phyloP scores from a whole-genome alignment of 805 yeast genomes.

The Cephaloascus albidus region DNA sequence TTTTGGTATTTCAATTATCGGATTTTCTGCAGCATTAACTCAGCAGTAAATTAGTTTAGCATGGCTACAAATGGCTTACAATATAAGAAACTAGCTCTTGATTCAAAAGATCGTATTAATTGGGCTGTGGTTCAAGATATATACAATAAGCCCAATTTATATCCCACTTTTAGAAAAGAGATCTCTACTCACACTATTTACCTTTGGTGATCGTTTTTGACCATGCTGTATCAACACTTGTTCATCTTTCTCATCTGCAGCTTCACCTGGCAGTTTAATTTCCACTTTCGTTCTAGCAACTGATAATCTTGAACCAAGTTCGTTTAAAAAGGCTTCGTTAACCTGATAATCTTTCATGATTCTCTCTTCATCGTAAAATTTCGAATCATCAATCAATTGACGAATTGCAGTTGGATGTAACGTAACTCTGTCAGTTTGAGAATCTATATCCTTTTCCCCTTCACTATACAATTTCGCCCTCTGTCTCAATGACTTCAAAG shows the following conservation, averaged over 20 bases:
- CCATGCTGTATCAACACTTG: background rate
- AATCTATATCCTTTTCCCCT: background rate
- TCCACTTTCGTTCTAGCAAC: background rate
- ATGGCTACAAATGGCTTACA: too few species aligned
- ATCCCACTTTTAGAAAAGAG: too few species aligned
- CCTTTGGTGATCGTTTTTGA: background rate
- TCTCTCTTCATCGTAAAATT: background rate
- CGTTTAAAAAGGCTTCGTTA: background rate
- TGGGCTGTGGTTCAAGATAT: too few species aligned
- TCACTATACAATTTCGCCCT: background rate
- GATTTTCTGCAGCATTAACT: too few species aligned
- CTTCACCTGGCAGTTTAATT: background rate
- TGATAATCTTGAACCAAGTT: background rate
- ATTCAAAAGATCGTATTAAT: too few species aligned
- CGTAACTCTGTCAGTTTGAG: background rate
- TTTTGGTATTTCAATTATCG: slow-evolving; percentile 49
- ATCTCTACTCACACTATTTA: background rate
- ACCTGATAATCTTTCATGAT: background rate
- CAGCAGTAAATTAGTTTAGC: too few species aligned
- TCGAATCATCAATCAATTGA: background rate
- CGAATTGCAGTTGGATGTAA: background rate
- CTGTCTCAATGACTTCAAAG: background rate
- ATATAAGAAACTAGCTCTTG: too few species aligned
- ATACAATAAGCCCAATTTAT: too few species aligned
- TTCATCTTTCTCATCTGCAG: background rate